Evolutionary conservation across 2,329 filamentous ascomycete species (phyloP), one percentile per base, ranked within the genome.

Genomic region (Aspergillus sp.): DNA sequence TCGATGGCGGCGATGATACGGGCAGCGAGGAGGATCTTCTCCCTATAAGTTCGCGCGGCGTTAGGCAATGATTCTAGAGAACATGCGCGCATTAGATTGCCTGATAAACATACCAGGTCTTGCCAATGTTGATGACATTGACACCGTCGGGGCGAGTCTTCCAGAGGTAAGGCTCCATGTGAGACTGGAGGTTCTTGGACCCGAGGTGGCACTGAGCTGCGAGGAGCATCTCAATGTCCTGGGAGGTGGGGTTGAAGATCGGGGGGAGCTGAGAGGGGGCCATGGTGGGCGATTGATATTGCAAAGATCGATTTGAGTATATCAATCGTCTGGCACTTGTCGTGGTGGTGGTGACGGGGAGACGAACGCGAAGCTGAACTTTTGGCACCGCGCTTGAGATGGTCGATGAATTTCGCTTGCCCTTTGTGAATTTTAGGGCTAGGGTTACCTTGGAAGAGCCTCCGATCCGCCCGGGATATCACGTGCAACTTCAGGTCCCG

Each of bases 111-210:
- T 89, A 96, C 92, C 93, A 99, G 83, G 95, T 99, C 92, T 99
- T 99, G 86, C 94, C 93, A 83, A 99, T 92, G 89, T 99, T 99
- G 83, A 99, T 87, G 72, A 99, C 88, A 82, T 99, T 99, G 85
- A 99, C 90, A 84, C 95, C 95, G 77, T 99, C 96, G 71, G 92
- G 90, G 79, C 95, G 91, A 81, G 92, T 96, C 90, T 99, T 99
- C 94, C 94, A 99, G 78, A 99, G 90, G 87, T 99, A 99, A 73
- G 92, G 91, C 84, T 96, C 92, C 92, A 97, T 98, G 87, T 98
- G 93, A 80, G 96, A 91, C 88, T 98, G 95, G 76, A 99, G 82
- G 89, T 99, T 99, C 91, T 98, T 98, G 84, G 90, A 92, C 77
- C 95, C 95, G 75, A 98, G 88, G 84, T 99, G 96, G 84, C 86